Conservation (phyloP, 768 basidiomycete genomes). For the Amanita fuliginea region DNA sequence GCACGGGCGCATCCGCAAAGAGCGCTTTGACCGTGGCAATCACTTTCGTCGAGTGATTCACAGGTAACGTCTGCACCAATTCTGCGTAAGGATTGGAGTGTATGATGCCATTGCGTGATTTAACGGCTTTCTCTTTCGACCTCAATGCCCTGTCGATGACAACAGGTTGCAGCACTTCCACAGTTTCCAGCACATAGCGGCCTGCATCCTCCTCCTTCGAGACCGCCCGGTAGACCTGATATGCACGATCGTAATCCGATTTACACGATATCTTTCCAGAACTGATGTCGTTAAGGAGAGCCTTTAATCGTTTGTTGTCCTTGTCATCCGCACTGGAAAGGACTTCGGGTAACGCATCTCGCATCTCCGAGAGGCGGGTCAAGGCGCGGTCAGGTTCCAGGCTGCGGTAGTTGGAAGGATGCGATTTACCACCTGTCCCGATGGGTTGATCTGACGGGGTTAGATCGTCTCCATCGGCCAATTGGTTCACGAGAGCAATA, state of each 20-base stretch:
- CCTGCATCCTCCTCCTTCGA: not conserved
- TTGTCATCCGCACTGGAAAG: too few species aligned
- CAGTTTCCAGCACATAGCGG: not conserved
- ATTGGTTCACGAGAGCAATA: not conserved
- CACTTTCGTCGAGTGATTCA: conserved; percentile 13
- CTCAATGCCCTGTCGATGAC: not conserved
- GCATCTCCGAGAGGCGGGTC: too few species aligned
- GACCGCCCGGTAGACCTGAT: not conserved
- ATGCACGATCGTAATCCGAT: not conserved
- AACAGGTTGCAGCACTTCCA: not conserved
- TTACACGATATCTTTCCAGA: not conserved
- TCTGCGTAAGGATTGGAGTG: not conserved
- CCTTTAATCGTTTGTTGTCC: not conserved
- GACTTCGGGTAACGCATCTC: too few species aligned
- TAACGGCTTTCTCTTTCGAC: not conserved
- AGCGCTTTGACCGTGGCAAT: conserved; percentile 11
- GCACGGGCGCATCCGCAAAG: conserved; percentile 8
- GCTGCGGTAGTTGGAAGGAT: too few species aligned
- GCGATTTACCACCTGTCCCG: not conserved
- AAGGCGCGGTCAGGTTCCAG: too few species aligned
- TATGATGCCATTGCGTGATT: not conserved
- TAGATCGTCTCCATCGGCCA: conserved; percentile 1
- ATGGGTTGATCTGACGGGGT: not conserved
- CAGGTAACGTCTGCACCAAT: conserved; percentile 10
- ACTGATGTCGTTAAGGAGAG: not conserved